phyloP scores from a whole-genome alignment of 768 basidiomycete species.

The Fomitopsis pulvina region DNA sequence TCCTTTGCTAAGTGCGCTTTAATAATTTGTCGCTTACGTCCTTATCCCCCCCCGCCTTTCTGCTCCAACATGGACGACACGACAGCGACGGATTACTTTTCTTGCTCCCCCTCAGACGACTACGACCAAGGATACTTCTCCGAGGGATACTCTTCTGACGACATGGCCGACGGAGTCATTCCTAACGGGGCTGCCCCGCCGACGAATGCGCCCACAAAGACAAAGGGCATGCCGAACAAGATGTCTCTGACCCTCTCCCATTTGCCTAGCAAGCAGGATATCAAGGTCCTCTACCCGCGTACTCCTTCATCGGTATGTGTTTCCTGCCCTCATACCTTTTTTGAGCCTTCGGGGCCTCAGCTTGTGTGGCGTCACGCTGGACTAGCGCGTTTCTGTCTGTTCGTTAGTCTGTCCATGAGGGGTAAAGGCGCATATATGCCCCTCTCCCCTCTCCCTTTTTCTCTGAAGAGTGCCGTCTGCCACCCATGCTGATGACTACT shows the following conservation, averaged over 20 bases:
- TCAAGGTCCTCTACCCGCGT: constrained; percentile 66
- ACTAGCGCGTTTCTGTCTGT: neutral
- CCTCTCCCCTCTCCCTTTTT: neutral
- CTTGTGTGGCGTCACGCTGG: neutral
- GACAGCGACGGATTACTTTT: constrained; percentile 24
- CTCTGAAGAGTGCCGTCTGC: neutral
- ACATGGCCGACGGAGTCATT: constrained; percentile 5
- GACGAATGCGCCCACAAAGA: constrained; percentile 10
- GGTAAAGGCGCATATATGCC: neutral
- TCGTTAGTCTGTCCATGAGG: neutral
- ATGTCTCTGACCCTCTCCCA: constrained; percentile 72
- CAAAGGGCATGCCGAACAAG: constrained; percentile 36
- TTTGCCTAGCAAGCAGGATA: constrained; percentile 65
- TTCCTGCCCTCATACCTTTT: constrained; percentile 7
- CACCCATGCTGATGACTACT: neutral
- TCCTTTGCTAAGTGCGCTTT: too few relatives aligned
- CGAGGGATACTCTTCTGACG: neutral
- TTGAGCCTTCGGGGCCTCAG: neutral
- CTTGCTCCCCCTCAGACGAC: constrained; percentile 25
- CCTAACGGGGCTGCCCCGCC: constrained; percentile 18
- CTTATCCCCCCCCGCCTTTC: neutral
- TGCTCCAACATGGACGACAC: neutral
- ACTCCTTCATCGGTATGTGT: constrained; percentile 59
- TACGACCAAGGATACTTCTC: constrained; percentile 15
- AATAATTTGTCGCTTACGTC: neutral